These are phyloP conservation scores for Wolfiporia cocos DNA, from an alignment of 1,284 basidiomycete genomes.

Conservation along the genomic window DNA sequence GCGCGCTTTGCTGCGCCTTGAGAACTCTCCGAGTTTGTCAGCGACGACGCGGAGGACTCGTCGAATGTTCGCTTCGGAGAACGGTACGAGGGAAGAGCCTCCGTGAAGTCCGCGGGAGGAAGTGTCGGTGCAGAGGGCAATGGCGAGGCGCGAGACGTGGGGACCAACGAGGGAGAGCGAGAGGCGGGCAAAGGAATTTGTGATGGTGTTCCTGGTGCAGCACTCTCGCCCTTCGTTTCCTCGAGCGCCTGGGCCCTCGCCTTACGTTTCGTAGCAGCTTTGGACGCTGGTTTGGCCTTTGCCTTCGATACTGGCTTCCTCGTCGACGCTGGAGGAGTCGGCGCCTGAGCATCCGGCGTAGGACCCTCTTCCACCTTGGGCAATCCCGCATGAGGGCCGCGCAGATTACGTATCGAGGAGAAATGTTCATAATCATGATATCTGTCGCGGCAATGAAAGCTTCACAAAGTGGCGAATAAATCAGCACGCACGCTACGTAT, in stretches of 20 bases:
- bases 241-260: constrained; percentile 8
- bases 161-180: constrained; percentile 39
- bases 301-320: constrained; percentile 24
- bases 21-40: constrained; percentile 28
- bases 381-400: constrained; percentile 78
- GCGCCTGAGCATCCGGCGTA: constrained; percentile 16
- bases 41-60: constrained; percentile 43
- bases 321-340: constrained; percentile 16
- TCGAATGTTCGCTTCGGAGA: constrained; percentile 69
- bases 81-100: constrained; percentile 26
- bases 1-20: constrained; percentile 39
- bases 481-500: constrained; percentile 70
- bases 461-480: neutral
- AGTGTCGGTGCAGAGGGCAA: constrained; percentile 14
- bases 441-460: constrained; percentile 29
- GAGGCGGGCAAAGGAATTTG: constrained; percentile 38
- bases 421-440: constrained; percentile 95
- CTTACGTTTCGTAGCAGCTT: constrained; percentile 12
- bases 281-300: constrained; percentile 15
- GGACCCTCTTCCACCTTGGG: constrained; percentile 62
- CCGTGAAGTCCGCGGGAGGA: constrained; percentile 5
- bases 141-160: constrained; percentile 21
- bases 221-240: constrained; percentile 8
- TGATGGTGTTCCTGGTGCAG: constrained; percentile 20
- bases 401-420: constrained; percentile 83